A percentile compares a stretch with the other conserved stretches of the same genome.
These are phyloP conservation scores for Nidularia sp. DNA, from an alignment of 768 basidiomycete genomes.

Conservation along the genomic window DNA sequence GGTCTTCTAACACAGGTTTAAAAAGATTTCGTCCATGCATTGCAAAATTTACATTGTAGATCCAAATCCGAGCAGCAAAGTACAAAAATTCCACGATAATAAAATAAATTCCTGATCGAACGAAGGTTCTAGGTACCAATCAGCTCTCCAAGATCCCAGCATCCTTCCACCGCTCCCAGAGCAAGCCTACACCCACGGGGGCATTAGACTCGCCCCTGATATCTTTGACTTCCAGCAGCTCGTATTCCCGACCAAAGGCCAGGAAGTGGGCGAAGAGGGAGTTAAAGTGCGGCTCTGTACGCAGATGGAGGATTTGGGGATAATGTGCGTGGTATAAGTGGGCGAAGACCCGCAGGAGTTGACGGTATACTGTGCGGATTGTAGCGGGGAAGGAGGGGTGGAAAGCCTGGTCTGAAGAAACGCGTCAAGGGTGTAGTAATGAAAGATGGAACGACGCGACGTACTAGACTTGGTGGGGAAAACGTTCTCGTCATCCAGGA, in stretches of 20 bases:
- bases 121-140: background rate
- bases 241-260: conserved; percentile 92
- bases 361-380: conserved; percentile 91
- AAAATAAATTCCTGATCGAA: too few relatives aligned
- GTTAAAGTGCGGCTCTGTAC: conserved; percentile 93
- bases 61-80: too few relatives aligned
- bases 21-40: too few relatives aligned
- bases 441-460: conserved; percentile 22
- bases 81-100: too few relatives aligned
- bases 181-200: conserved; percentile 66
- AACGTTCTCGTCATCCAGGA: conserved; percentile 88
- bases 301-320: conserved; percentile 84
- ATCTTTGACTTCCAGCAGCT: conserved; percentile 85
- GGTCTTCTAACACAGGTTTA: too few relatives aligned
- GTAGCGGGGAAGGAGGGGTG: conserved; percentile 86
- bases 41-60: too few relatives aligned
- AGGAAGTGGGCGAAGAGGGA: conserved; percentile 97
- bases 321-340: conserved; percentile 98
- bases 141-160: conserved; percentile 64
- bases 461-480: conserved; percentile 95
- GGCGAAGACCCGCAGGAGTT: conserved; percentile 94
- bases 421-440: background rate
- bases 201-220: conserved; percentile 65
- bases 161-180: conserved; percentile 90
- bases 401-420: conserved; percentile 71